Conservation (phyloP, 345 rosid species). For the Clarkia xantiana region DNA sequence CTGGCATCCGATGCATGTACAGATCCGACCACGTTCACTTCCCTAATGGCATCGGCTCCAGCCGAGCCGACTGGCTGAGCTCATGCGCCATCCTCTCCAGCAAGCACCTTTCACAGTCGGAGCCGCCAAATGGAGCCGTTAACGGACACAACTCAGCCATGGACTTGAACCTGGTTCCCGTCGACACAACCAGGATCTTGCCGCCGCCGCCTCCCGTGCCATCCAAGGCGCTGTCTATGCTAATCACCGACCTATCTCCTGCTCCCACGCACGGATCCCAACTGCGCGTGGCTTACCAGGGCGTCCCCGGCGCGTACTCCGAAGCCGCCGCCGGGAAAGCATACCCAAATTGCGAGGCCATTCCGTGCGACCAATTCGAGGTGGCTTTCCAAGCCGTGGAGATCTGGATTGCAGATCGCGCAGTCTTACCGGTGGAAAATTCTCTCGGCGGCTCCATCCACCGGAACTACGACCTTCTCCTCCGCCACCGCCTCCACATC, state of each 20-base stretch:
- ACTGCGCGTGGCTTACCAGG: slow-evolving; percentile 88
- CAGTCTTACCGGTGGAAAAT: slow-evolving; percentile 83
- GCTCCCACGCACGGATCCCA: slow-evolving; percentile 91
- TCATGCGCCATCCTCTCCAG: slow-evolving; percentile 66
- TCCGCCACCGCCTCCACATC: slow-evolving; percentile 97
- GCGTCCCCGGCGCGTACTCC: slow-evolving; percentile 93
- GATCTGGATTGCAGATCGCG: slow-evolving; percentile 99
- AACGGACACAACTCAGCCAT: slow-evolving; percentile 49
- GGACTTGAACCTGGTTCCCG: slow-evolving; percentile 42
- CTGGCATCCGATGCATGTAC: slow-evolving; percentile 17
- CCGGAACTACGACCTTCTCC: slow-evolving; percentile 85
- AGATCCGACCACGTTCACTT: slow-evolving; percentile 33
- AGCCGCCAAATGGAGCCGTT: slow-evolving; percentile 32
- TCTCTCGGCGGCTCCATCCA: slow-evolving; percentile 94
- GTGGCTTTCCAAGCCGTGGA: slow-evolving; percentile 95
- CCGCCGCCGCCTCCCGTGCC: slow-evolving; percentile 14
- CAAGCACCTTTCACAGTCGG: slow-evolving; percentile 31
- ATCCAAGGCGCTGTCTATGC: slow-evolving; percentile 42
- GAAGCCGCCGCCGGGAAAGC: slow-evolving; percentile 99
- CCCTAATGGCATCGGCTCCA: slow-evolving; percentile 32
- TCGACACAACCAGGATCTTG: slow-evolving; percentile 15
- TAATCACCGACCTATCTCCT: slow-evolving; percentile 70
- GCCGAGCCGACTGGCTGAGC: slow-evolving; percentile 63
- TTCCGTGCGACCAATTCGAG: slow-evolving; percentile 94
- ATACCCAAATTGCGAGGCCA: slow-evolving; percentile 80